Base-by-base conservation (phyloP, 176 grass and related monocot species). In the Ensete ventricosum region DNA sequence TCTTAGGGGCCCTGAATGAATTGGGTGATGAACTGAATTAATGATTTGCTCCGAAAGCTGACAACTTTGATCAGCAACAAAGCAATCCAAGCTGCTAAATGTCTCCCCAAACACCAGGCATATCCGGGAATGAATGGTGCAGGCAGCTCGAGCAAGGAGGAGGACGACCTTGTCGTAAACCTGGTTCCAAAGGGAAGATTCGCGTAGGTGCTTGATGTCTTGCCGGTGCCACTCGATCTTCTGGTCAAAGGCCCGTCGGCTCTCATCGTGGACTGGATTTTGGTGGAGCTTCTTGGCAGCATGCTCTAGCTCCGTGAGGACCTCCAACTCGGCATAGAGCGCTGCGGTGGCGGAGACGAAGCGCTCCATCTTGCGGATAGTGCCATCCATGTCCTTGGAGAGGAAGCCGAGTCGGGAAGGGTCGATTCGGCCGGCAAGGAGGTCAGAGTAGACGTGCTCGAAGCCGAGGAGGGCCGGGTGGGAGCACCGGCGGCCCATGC, bases 361-460 rank as follows among this genome's bases (percentile, higher is more conserved):
- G 74, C 87, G 88, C 77, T 99, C 91, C 80, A 99, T 89, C 82
- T 89, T 93, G 50, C 91, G 88, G 55, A 99, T 85, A 22, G 82
- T 48, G 49, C 80, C 86, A 52, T 86, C 91, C 73, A 86, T 80
- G 16, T 79, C 74, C 17, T 81, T 78, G 78, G 57, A 73, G 78
- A 80, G 57, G 72, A 89, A 84, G 62, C 78, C 58, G 4, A 77
- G 72, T 0, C 75, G 54, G 14, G 70, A 55, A 68, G 90, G 74
- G 53, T 48, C 55, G 50, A 84, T 82, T 73, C 87, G 79, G 70
- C 80, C 87, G 81, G 88, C 83, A 73, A 95, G 86, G 78, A 94
- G 88, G 79, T 99, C 96, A 29, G 84, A 84, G 84, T 99, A 94
- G 68, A 99, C 89, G 83, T 99, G 91, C 85, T 86, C 86, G 83